phyloP scores from a whole-genome alignment of 768 basidiomycete species.

The Leccinum subgranulosum region DNA sequence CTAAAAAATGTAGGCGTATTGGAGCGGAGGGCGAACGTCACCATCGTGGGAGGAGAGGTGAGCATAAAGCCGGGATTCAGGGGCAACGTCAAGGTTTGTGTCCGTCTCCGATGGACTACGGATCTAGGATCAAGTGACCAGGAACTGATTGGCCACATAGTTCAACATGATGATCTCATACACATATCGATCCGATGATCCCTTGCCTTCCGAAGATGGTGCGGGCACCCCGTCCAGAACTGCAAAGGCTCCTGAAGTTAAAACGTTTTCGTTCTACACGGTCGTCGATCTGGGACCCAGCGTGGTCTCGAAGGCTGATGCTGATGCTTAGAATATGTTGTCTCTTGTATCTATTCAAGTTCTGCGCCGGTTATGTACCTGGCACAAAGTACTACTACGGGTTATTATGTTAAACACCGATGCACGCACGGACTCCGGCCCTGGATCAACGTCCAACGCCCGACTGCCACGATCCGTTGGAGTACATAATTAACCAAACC shows the following conservation, averaged over 20 bases:
- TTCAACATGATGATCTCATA: slow-evolving; percentile 94
- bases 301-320: slow-evolving; percentile 45
- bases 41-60: slow-evolving; percentile 85
- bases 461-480: not conserved
- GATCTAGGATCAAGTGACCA: not conserved
- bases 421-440: not conserved
- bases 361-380: not conserved
- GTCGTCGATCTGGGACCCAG: slow-evolving; percentile 77
- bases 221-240: slow-evolving; percentile 44
- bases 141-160: slow-evolving; percentile 39
- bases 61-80: slow-evolving; percentile 76
- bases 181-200: slow-evolving; percentile 91
- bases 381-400: not conserved
- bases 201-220: slow-evolving; percentile 61
- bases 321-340: slow-evolving; percentile 11
- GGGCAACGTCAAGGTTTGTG: slow-evolving; percentile 74
- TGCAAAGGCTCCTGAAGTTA: slow-evolving; percentile 64
- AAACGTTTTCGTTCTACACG: slow-evolving; percentile 88
- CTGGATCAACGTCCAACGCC: not conserved
- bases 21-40: slow-evolving; percentile 88
- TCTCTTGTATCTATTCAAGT: not conserved
- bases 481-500: not conserved
- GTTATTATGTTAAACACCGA: not conserved
- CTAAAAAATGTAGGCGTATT: slow-evolving; percentile 72
- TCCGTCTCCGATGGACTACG: not conserved